Percentiles rank a stretch among this genome's conserved stretches.
Evolutionary conservation across 345 rosid genomes (phyloP).

Genomic region (Populus euphratica): DNA sequence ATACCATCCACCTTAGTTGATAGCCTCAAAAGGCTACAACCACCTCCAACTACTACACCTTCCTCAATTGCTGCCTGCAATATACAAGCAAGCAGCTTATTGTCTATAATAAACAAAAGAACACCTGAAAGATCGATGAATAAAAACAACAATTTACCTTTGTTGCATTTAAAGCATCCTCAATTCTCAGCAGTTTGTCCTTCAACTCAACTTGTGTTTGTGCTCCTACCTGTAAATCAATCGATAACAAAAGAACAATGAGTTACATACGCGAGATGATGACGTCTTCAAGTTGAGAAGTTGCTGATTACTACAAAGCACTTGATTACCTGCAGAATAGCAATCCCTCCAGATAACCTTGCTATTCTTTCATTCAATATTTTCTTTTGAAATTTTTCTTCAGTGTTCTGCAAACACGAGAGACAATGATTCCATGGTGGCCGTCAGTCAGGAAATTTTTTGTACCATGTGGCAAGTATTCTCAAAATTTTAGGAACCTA

Average conservation of each 20-base stretch:
- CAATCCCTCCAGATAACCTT: constrained; percentile 78
- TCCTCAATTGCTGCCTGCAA: constrained; percentile 90
- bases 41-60: constrained; percentile 93
- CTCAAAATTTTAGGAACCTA: background rate
- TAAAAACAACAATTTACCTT: constrained; percentile 46
- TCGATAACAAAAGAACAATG: constrained; percentile 11
- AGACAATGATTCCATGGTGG: background rate
- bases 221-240: constrained; percentile 71
- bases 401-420: constrained; percentile 53
- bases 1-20: constrained; percentile 62
- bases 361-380: constrained; percentile 84
- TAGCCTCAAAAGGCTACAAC: constrained; percentile 76
- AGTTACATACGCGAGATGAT: background rate
- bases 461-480: background rate
- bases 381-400: constrained; percentile 65
- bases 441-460: background rate
- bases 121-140: background rate
- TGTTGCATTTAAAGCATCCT: constrained; percentile 94
- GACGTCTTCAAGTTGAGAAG: background rate
- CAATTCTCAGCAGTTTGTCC: constrained; percentile 80
- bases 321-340: constrained; percentile 65
- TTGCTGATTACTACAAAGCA: background rate
- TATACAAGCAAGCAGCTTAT: constrained; percentile 19
- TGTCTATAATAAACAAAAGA: background rate
- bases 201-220: constrained; percentile 85